Evolutionary conservation across 371 early-diverging fungal genomes (phyloP).

Genomic region (Saksenaea vasiformis): DNA sequence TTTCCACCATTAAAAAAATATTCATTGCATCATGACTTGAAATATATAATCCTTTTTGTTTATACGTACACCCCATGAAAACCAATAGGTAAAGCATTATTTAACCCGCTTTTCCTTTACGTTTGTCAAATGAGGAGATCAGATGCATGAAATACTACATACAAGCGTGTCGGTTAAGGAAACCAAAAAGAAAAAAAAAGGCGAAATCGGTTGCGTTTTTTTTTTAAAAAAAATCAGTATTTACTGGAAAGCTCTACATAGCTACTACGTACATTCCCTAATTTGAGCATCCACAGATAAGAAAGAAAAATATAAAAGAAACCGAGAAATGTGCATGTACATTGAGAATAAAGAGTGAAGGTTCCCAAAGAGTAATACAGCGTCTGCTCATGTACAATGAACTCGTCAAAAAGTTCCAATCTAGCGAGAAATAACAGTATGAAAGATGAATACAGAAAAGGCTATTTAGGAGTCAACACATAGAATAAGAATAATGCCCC

Average conservation of each 20-base stretch:
- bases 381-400: slow-evolving; percentile 17
- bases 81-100: no score
- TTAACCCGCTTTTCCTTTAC: no score
- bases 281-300: slow-evolving; percentile 4
- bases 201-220: not conserved
- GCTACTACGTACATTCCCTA: slow-evolving; percentile 6
- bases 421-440: slow-evolving; percentile 4
- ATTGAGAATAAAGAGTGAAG: slow-evolving; percentile 12
- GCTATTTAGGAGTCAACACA: not conserved
- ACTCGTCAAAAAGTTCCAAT: slow-evolving; percentile 1
- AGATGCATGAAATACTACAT: no score
- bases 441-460: slow-evolving; percentile 7
- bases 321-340: slow-evolving; percentile 12
- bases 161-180: not conserved
- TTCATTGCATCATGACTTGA: not conserved
- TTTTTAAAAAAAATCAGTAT: not conserved
- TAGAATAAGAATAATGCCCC: slow-evolving; percentile 4
- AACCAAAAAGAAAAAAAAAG: not conserved
- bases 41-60: not conserved
- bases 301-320: not conserved
- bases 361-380: slow-evolving; percentile 12
- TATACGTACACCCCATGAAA: not conserved
- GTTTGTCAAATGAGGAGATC: no score
- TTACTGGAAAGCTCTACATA: slow-evolving; percentile 6
- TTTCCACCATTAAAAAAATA: slow-evolving; percentile 87